phyloP scores from a whole-genome alignment of 257 asterid species.

The Schizonepeta tenuifolia region DNA sequence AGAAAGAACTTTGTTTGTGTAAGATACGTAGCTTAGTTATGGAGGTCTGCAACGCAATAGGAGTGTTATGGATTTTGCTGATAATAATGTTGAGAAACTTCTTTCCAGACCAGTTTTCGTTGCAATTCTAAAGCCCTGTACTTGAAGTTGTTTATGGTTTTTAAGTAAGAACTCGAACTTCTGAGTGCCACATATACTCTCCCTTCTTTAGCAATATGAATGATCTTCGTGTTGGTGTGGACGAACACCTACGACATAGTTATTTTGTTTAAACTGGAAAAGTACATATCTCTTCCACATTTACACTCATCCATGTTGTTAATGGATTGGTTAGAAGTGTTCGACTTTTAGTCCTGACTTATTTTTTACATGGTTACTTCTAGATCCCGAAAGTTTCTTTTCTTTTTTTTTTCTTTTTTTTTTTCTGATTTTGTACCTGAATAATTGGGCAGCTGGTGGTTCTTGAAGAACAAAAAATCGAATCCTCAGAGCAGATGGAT shows the following conservation, averaged over 20 bases:
- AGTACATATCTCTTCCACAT: background rate
- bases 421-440: conserved; percentile 17
- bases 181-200: background rate
- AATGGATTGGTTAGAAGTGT: background rate
- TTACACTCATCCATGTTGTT: background rate
- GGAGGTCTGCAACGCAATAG: too few species aligned
- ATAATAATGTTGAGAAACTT: background rate
- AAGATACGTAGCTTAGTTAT: background rate
- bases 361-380: background rate
- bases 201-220: background rate
- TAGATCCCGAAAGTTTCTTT: background rate
- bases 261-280: background rate
- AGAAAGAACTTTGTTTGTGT: background rate
- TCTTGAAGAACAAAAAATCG: conserved; percentile 83
- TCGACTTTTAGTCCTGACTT: background rate
- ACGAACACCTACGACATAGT: background rate
- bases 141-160: background rate
- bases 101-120: background rate
- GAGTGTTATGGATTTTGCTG: too few species aligned
- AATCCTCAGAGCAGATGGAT: conserved; percentile 64
- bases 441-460: conserved; percentile 56
- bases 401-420: too few species aligned
- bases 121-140: background rate
- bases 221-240: background rate
- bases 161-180: background rate